Base-by-base conservation (phyloP, 306 rosid genomes). In the Spatholobus suberectus region DNA sequence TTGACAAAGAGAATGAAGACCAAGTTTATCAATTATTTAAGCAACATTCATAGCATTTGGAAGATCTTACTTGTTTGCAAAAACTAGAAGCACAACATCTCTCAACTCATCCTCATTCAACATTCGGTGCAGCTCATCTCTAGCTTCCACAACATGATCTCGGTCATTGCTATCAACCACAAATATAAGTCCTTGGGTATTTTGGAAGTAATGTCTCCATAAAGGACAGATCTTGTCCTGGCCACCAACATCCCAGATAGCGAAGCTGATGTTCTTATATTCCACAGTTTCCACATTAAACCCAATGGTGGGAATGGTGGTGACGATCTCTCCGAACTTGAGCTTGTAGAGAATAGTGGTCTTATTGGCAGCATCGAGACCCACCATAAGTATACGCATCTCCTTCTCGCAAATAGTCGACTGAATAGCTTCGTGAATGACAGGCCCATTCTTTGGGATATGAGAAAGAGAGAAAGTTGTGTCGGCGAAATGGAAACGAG, bases 171-270 rank as follows among this genome's bases (percentile, higher is more conserved):
- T 92, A 80, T 92, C 97, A 77, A 92, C 92, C 86, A 92, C 97
- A 80, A 92, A 92, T 69, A 92, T 92, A 73, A 92, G 91, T 69
- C 97, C 97, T 85, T 92, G 97, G 9, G 97, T 92, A 79, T 90
- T 93, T 84, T 93, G 97, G 86, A 93, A 93, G 88, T 93, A 93
- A 69, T 93, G 97, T 89, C 97, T 89, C 95, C 97, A 93, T 89
- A 93, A 80, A 65, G 97, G 97, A 78, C 97, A 93, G 85, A 93
- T 93, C 97, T 92, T 92, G 92, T 92, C 96, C 79, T 94, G 97
- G 79, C 97, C 98, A 51, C 98, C 98, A n/a, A 94, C 97, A 89
- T 94, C 98, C 98, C 98, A 94, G 63, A 94, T 97, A 52, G 98
- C 92, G 83, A 94, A 94, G 92, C 98, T 94, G 85, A 94, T 94